Evolutionary conservation across 192 early-diverging fungal genomes (phyloP).

Genomic region (Rhizophagus prolifer): DNA sequence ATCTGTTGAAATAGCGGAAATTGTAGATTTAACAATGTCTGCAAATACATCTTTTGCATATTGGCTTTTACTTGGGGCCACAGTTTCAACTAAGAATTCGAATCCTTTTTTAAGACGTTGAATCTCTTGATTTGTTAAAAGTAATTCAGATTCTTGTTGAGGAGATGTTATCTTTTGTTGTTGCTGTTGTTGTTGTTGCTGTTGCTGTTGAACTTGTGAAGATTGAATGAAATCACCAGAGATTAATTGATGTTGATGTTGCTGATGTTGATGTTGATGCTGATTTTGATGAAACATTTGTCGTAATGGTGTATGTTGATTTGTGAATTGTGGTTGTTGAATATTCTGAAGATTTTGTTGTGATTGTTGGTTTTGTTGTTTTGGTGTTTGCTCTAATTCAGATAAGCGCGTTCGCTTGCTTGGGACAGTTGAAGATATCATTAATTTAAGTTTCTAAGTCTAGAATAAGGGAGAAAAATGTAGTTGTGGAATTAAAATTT

Average conservation of each 20-base stretch:
- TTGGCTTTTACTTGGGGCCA: neutral
- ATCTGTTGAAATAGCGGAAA: neutral
- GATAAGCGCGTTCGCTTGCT: conserved; percentile 6
- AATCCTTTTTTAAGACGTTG: conserved; percentile 10
- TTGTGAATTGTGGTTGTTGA: conserved; percentile 2
- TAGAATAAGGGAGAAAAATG: no score
- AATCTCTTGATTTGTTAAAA: conserved; percentile 1
- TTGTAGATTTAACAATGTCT: neutral
- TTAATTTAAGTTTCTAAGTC: neutral
- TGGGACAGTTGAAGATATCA: neutral
- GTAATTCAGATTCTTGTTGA: neutral
- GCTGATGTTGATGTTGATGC: conserved; percentile 2
- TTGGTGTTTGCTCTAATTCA: neutral
- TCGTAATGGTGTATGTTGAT: neutral
- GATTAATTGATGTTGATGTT: conserved; percentile 2
- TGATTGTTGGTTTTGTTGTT: neutral
- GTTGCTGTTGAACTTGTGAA: neutral
- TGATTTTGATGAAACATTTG: neutral
- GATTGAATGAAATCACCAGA: neutral
- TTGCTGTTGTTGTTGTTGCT: neutral
- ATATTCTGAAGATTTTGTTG: neutral
- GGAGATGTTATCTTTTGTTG: neutral
- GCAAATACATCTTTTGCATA: neutral
- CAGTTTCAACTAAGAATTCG: neutral
- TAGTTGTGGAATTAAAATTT: no score